Evolutionary conservation across 805 yeast species (phyloP).

Genomic region (Tetrapisispora iriomotensis): DNA sequence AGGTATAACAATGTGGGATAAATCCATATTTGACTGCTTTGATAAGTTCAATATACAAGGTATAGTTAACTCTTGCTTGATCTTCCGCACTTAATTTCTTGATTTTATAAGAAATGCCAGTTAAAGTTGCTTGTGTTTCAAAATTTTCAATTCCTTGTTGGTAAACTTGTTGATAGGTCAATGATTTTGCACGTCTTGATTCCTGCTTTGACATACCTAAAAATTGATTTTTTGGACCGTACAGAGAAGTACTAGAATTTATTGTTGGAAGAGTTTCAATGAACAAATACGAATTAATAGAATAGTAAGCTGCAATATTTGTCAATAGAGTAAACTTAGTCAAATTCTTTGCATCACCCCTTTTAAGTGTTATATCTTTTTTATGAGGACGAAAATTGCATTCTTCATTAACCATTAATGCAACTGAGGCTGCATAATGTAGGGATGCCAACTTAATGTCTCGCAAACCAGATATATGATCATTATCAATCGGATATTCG

Average conservation of each 20-base stretch:
- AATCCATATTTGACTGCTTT: conserved; percentile 1
- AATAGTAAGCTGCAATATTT: conserved; percentile 1
- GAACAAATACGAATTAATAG: background rate
- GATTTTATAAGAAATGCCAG: background rate
- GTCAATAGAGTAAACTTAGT: conserved; percentile 1
- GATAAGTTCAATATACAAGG: background rate
- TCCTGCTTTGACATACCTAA: background rate
- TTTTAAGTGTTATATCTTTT: background rate
- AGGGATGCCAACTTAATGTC: conserved; percentile 1
- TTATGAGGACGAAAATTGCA: conserved; percentile 1
- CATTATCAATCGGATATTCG: conserved; percentile 1
- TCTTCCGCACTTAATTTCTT: background rate
- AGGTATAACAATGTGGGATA: conserved; percentile 1
- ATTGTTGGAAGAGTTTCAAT: conserved; percentile 1
- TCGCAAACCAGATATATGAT: background rate
- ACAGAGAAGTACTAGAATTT: background rate
- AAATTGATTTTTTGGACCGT: background rate
- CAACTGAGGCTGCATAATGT: conserved; percentile 1
- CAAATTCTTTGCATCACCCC: background rate
- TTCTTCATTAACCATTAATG: background rate
- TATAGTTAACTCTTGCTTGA: background rate
- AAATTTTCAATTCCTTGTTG: background rate
- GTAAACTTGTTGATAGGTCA: conserved; percentile 1
- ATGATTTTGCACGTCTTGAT: background rate
- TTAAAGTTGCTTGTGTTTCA: background rate